phyloP scores from a whole-genome alignment of 768 basidiomycete species.

The Terana coerulea region DNA sequence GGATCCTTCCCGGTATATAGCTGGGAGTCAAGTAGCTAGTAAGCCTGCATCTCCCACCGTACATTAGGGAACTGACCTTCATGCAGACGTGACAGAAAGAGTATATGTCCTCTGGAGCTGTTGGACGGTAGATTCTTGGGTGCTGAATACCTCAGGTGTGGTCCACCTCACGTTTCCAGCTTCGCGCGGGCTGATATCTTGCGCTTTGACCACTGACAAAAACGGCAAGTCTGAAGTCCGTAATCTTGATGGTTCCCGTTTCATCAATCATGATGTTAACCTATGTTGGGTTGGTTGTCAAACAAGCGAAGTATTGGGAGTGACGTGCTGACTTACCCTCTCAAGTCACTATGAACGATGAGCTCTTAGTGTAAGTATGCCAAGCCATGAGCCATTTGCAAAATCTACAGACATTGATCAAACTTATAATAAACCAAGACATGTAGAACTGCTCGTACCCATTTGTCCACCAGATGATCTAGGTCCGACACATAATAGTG shows the following conservation, averaged over 20 bases:
- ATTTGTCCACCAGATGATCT: neutral
- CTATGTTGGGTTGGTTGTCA: neutral
- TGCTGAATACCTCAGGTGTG: neutral
- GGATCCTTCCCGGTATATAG: too few relatives aligned
- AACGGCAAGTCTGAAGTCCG: neutral
- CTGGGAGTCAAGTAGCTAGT: too few relatives aligned
- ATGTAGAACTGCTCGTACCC: neutral
- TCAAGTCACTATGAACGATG: neutral
- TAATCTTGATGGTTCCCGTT: neutral
- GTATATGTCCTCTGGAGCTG: neutral
- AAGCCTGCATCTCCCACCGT: too few relatives aligned
- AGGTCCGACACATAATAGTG: neutral
- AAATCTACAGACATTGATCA: neutral
- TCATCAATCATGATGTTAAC: neutral
- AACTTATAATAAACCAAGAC: neutral
- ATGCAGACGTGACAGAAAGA: neutral
- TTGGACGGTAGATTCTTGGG: neutral
- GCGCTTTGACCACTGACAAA: neutral
- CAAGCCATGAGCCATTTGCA: neutral
- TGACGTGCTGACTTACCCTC: neutral
- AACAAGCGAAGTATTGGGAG: neutral
- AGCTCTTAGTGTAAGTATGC: neutral
- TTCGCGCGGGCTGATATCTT: neutral
- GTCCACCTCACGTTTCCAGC: neutral
- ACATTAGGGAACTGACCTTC: too few relatives aligned